phyloP scores from a whole-genome alignment of 2,329 filamentous ascomycete genomes.

The Trichoderma aggressivum region DNA sequence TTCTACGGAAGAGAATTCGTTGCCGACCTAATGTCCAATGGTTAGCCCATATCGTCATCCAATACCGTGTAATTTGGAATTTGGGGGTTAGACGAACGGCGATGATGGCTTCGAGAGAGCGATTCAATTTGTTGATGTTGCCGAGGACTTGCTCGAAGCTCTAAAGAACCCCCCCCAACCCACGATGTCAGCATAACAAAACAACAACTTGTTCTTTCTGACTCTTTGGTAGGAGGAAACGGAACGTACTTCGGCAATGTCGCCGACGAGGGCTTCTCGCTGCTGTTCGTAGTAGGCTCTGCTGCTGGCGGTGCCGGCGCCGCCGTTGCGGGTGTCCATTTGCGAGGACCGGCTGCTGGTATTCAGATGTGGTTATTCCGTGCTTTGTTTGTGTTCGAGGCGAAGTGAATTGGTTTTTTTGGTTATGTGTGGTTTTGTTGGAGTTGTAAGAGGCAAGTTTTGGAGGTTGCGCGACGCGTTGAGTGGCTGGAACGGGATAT shows the following conservation, averaged over 20 bases:
- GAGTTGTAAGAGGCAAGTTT: not conserved
- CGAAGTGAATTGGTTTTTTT: not conserved
- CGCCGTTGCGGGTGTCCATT: slow-evolving; percentile 35
- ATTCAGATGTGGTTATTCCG: too few species aligned
- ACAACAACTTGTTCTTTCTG: too few species aligned
- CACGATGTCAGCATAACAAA: not conserved
- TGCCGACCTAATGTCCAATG: slow-evolving; percentile 63
- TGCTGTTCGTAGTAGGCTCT: slow-evolving; percentile 74
- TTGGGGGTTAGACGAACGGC: slow-evolving; percentile 55
- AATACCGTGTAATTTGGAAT: not conserved
- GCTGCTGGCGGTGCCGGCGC: slow-evolving; percentile 38
- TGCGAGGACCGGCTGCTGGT: slow-evolving; percentile 24
- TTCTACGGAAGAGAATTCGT: slow-evolving; percentile 96
- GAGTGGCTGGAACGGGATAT: not conserved
- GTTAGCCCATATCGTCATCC: not conserved
- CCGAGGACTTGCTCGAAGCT: slow-evolving; percentile 86
- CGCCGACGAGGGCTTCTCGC: slow-evolving; percentile 65
- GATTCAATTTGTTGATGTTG: slow-evolving; percentile 94
- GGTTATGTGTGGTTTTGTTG: not conserved
- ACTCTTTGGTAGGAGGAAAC: not conserved
- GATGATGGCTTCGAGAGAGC: slow-evolving; percentile 85
- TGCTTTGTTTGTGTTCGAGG: not conserved
- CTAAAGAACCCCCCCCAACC: slow-evolving; percentile 37
- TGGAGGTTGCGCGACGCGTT: not conserved
- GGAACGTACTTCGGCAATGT: slow-evolving; percentile 63